A percentile compares a stretch with the other conserved stretches of the same genome.
Evolutionary conservation across 2,329 filamentous ascomycete species (phyloP).

Genomic region (Trichoderma pleuroti): DNA sequence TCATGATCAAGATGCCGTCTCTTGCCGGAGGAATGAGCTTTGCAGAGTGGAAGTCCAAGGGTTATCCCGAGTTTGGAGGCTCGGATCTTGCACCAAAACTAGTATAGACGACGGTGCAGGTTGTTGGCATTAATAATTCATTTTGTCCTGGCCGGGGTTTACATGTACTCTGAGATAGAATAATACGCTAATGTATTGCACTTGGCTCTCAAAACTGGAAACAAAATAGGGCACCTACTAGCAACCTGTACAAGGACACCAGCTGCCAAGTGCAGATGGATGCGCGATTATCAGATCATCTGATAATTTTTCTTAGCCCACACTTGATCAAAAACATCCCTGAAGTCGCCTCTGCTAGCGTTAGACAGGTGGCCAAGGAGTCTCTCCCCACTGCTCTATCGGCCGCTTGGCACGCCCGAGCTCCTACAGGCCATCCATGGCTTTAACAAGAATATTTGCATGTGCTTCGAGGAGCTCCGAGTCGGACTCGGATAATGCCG

Average conservation of each 20-base stretch:
- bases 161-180: neutral
- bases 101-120: neutral
- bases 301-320: conserved; percentile 26
- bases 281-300: conserved; percentile 35
- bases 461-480: neutral
- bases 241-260: neutral
- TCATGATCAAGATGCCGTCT: conserved; percentile 42
- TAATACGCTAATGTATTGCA: neutral
- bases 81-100: neutral
- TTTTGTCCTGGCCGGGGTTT: neutral
- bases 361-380: neutral
- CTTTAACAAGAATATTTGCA: neutral
- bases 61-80: conserved; percentile 22
- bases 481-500: conserved; percentile 12
- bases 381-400: neutral
- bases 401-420: neutral
- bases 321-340: neutral
- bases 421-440: neutral
- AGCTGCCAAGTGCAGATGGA: neutral
- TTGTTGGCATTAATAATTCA: neutral
- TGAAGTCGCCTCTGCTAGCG: neutral
- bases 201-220: neutral
- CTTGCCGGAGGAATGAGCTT: conserved; percentile 33
- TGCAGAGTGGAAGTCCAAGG: conserved; percentile 32
- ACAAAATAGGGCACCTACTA: neutral